Conservation (phyloP, 805 yeast species). For the Nakazawaea wyomingensis region DNA sequence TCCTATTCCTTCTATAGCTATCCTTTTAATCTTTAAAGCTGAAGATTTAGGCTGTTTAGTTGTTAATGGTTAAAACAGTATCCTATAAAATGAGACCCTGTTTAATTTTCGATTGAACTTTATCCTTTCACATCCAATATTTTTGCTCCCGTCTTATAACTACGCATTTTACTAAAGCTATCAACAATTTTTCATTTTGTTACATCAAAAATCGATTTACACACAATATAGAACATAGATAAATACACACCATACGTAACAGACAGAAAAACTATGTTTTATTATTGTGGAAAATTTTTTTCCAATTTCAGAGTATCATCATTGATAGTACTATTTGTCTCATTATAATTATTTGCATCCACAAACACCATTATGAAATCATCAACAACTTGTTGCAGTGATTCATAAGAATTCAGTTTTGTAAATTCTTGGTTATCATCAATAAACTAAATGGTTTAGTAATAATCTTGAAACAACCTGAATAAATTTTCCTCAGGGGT, state of each 20-base stretch:
- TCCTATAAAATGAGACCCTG: too few species aligned
- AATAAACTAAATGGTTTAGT: slow-evolving; percentile 54
- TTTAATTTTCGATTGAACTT: too few species aligned
- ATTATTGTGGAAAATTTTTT: slow-evolving; percentile 23
- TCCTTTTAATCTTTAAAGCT: too few species aligned
- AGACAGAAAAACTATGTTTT: not conserved
- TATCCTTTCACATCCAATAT: too few species aligned
- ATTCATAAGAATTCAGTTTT: slow-evolving; percentile 25
- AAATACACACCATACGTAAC: too few species aligned
- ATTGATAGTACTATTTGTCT: slow-evolving; percentile 60
- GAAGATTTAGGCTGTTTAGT: too few species aligned
- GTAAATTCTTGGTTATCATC: slow-evolving; percentile 46
- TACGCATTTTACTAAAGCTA: too few species aligned
- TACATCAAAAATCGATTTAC: not conserved
- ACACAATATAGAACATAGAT: too few species aligned
- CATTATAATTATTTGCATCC: slow-evolving; percentile 69
- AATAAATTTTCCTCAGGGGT: slow-evolving; percentile 72
- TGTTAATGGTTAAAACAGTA: too few species aligned
- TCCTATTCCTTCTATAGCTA: too few species aligned
- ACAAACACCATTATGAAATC: slow-evolving; percentile 52
- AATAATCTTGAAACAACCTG: slow-evolving; percentile 76
- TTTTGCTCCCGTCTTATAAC: too few species aligned
- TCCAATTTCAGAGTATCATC: slow-evolving; percentile 50
- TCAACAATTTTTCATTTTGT: too few species aligned
- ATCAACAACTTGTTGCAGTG: slow-evolving; percentile 41